Conservation (phyloP, 345 rosid genomes). For the Ceriops decandra region DNA sequence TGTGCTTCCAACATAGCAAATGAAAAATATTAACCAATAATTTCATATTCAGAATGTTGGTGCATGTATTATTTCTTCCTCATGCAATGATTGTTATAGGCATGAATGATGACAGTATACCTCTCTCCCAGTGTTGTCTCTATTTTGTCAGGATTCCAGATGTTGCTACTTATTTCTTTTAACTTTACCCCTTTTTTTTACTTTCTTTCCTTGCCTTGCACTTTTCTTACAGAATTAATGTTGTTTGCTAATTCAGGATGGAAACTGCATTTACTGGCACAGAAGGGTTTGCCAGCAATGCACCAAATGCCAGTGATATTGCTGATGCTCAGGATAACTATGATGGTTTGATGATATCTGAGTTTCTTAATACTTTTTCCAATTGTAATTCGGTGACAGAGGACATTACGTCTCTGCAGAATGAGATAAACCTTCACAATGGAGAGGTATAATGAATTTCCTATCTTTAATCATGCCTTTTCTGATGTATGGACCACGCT, state of each 20-base stretch:
- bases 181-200: not conserved
- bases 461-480: slow-evolving; percentile 1
- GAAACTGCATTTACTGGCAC: slow-evolving; percentile 47
- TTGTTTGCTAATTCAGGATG: slow-evolving; percentile 45
- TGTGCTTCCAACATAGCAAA: not conserved
- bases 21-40: not conserved
- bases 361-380: slow-evolving; percentile 58
- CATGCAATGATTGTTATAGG: not conserved
- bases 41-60: not conserved
- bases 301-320: slow-evolving; percentile 40
- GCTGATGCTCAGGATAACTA: slow-evolving; percentile 64
- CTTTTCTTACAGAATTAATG: slow-evolving; percentile 13
- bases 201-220: slow-evolving; percentile 9
- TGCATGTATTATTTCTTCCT: not conserved
- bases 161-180: slow-evolving; percentile 4
- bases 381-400: slow-evolving; percentile 50
- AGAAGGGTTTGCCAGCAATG: slow-evolving; percentile 38
- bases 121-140: not conserved
- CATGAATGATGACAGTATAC: not conserved
- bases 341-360: slow-evolving; percentile 77
- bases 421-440: slow-evolving; percentile 53
- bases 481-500: not conserved
- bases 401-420: slow-evolving; percentile 47
- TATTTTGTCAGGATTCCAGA: not conserved
- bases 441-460: slow-evolving; percentile 54